Percentiles rank a stretch among this genome's conserved stretches.
Conservation (phyloP, 108 stramenopile species). For the Thalassiosira profunda region DNA sequence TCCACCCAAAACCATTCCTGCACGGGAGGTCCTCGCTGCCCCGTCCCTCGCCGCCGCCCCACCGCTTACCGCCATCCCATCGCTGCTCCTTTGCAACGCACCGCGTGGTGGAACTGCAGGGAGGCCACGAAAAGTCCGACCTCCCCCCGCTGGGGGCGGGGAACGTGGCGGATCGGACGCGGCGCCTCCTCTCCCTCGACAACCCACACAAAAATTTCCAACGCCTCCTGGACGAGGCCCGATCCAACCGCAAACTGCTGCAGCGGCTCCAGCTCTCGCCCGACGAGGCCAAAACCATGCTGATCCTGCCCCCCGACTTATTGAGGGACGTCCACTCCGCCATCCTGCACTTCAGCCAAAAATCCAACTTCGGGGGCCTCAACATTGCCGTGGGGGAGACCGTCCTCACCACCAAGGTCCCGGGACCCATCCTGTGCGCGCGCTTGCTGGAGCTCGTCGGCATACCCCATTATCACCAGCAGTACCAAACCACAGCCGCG, state of each 20-base stretch:
- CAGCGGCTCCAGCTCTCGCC: conserved; percentile 6
- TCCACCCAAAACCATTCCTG: too few relatives aligned
- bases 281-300: conserved; percentile 18
- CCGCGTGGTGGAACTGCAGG: too few relatives aligned
- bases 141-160: too few relatives aligned
- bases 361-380: background rate
- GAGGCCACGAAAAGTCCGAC: too few relatives aligned
- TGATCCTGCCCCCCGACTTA: conserved; percentile 10
- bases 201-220: too few relatives aligned
- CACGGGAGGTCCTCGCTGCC: too few relatives aligned
- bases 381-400: background rate
- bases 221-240: background rate
- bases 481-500: background rate
- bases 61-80: too few relatives aligned
- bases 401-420: background rate
- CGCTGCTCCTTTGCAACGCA: too few relatives aligned
- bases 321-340: conserved; percentile 21
- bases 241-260: conserved; percentile 5
- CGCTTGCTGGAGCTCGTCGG: conserved; percentile 33
- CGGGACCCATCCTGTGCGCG: conserved; percentile 29
- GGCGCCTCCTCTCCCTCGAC: too few relatives aligned
- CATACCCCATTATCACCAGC: conserved; percentile 21
- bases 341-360: conserved; percentile 21
- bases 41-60: too few relatives aligned
- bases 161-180: too few relatives aligned